Base-by-base conservation (phyloP, 1,139 yeast species). In the Yamadazyma dendronema region DNA sequence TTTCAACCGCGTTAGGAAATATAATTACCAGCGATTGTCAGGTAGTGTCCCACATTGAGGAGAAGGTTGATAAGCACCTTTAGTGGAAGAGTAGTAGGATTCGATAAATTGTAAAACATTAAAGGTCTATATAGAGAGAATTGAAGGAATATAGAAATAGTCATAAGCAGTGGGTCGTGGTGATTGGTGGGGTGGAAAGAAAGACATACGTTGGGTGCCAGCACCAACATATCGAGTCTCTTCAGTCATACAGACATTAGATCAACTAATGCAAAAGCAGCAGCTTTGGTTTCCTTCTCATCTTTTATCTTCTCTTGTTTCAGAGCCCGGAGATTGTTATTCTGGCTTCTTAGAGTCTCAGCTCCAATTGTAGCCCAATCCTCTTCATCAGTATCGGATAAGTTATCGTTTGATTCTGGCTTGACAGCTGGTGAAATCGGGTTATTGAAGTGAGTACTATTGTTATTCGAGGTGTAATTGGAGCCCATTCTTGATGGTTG, bases 301-400 rank as follows among this genome's bases (percentile, higher is more conserved):
- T 61, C 69, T 26, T 42, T 33, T 35, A 39, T 41, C 35, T 37
- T 43, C n/a, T 34, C 38, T 13, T 30, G 24, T 5, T 33, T 31
- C 6, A 31, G 28, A 27, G 61, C 67, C 34, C 83, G 61, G 36
- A 82, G 59, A 31, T 73, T 62, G n/a, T n/a, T n/a, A 19, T 33
- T 31, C 6, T 32, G 27, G 25, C 62, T 68, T 34, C 84, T 61
- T 36, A 82, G 59, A 31, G 73, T 62, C 33, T 73, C 83, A 0
- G 96, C 88, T 1, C 96, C 97, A 37, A 89, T 83, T 0, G 88
- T 67, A 44, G 81, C 86, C 97, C 97, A 89, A 61, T 89, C 97
- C 58, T 89, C 97, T 55, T 90, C 97, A 60, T 89, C 97, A 0
- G 96, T 87, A 51, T 86, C 74, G 36, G 67, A 61, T 34, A 48